Percentiles rank a stretch among this genome's conserved stretches.
Evolutionary conservation across 495 filamentous ascomycete species (phyloP).

Genomic region (Pseudoneurospora amorphoporcata): DNA sequence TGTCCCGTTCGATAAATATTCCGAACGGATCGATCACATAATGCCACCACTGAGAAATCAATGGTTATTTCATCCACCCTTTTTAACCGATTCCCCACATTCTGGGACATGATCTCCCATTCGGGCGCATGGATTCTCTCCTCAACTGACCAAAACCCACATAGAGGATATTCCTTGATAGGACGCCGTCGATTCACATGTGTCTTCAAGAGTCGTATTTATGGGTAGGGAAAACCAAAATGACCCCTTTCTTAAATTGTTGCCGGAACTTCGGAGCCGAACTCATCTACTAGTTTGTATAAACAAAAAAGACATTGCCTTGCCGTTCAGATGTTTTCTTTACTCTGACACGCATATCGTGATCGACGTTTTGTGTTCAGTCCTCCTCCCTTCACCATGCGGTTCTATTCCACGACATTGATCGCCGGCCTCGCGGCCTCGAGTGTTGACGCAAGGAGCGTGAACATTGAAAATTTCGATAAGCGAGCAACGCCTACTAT

Average conservation of each 20-base stretch:
- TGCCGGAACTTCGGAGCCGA: not conserved
- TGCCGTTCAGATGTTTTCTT: not conserved
- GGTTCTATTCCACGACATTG: not conserved
- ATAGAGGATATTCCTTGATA: not conserved
- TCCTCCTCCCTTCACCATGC: not conserved
- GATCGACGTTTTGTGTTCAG: not conserved
- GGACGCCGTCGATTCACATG: not conserved
- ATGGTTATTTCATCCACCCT: not conserved
- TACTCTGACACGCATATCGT: not conserved
- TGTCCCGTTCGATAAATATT: not conserved
- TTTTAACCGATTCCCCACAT: not conserved
- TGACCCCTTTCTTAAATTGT: not conserved
- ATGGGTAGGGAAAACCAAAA: not conserved
- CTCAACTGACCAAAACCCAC: not conserved
- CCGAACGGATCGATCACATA: not conserved
- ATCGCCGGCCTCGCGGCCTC: not conserved
- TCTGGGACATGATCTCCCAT: not conserved
- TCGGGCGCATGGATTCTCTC: not conserved
- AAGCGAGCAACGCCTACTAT: conserved; percentile 23
- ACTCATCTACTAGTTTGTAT: not conserved
- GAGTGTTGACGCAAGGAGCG: not conserved
- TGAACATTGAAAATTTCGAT: not conserved
- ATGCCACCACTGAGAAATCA: not conserved
- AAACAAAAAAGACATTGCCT: not conserved
- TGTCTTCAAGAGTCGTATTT: not conserved